Percentiles rank a stretch among this genome's conserved stretches.
Evolutionary conservation across 129 eudicot species (phyloP).

Genomic region (Lactuca saligna): DNA sequence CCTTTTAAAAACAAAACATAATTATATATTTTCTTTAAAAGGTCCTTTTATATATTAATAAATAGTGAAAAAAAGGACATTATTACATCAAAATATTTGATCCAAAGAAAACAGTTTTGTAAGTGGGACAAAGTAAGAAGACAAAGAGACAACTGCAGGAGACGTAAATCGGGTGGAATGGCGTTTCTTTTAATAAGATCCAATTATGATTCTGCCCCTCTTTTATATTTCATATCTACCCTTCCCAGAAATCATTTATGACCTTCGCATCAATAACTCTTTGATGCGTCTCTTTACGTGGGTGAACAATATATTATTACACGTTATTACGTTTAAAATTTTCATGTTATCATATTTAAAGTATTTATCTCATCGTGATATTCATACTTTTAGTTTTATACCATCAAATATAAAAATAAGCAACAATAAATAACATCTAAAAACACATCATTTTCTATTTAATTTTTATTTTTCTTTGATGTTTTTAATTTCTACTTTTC

Average conservation of each 20-base stretch:
- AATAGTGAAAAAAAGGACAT: no score
- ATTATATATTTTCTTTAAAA: not conserved
- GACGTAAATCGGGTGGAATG: not conserved
- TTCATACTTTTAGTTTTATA: no score
- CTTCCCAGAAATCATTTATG: constrained; percentile 1
- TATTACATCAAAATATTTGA: not conserved
- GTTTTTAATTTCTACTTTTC: no score
- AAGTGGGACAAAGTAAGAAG: constrained; percentile 4
- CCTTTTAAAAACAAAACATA: not conserved
- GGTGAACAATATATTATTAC: no score
- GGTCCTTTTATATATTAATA: not conserved
- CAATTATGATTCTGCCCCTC: constrained; percentile 7
- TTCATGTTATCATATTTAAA: no score
- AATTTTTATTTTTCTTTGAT: no score
- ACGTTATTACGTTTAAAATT: no score
- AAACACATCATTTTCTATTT: no score
- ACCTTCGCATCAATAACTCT: not conserved
- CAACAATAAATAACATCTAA: no score
- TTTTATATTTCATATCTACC: constrained; percentile 9
- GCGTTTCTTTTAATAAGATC: constrained; percentile 1
- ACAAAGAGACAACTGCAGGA: constrained; percentile 13
- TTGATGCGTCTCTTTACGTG: not conserved
- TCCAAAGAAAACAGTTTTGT: not conserved
- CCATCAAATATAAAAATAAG: no score
- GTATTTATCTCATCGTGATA: no score